phyloP scores from a whole-genome alignment of 2,329 filamentous ascomycete species.

The Xylariaceae sp. region DNA sequence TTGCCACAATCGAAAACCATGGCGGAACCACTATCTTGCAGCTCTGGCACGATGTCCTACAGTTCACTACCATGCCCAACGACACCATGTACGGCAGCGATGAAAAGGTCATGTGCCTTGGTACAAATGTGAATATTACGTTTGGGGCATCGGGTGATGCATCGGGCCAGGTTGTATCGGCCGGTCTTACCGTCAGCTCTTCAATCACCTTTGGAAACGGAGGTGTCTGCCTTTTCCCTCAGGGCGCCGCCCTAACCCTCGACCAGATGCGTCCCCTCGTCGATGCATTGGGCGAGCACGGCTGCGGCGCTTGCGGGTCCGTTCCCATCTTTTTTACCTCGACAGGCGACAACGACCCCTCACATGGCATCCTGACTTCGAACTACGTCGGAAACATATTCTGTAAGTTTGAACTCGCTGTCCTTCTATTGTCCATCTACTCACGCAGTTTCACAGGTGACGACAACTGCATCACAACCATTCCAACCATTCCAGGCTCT shows the following conservation, averaged over 20 bases:
- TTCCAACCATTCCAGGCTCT: too few species aligned
- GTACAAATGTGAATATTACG: constrained; percentile 4
- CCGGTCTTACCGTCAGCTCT: constrained; percentile 1
- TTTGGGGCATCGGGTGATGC: constrained; percentile 5
- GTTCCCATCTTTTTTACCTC: constrained; percentile 22
- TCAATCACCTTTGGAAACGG: constrained; percentile 2
- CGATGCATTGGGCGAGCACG: constrained; percentile 18
- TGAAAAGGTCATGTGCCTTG: constrained; percentile 21
- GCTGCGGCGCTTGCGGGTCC: constrained; percentile 19
- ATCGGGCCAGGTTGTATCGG: constrained; percentile 13
- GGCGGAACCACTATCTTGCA: neutral
- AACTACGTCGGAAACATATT: constrained; percentile 15
- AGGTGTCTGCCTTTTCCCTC: constrained; percentile 22
- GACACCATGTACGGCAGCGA: constrained; percentile 19
- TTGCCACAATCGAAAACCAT: constrained; percentile 18
- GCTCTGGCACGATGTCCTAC: neutral
- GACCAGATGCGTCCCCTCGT: constrained; percentile 16
- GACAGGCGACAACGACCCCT: constrained; percentile 20
- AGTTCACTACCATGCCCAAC: neutral
- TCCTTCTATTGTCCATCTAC: neutral
- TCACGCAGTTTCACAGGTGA: neutral
- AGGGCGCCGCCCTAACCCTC: constrained; percentile 17
- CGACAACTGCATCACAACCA: neutral
- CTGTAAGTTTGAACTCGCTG: neutral
- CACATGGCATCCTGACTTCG: constrained; percentile 19